A percentile compares a stretch with the other conserved stretches of the same genome.
Evolutionary conservation across 2,329 filamentous ascomycete genomes (phyloP).

Genomic region (Colletotrichum sp.): DNA sequence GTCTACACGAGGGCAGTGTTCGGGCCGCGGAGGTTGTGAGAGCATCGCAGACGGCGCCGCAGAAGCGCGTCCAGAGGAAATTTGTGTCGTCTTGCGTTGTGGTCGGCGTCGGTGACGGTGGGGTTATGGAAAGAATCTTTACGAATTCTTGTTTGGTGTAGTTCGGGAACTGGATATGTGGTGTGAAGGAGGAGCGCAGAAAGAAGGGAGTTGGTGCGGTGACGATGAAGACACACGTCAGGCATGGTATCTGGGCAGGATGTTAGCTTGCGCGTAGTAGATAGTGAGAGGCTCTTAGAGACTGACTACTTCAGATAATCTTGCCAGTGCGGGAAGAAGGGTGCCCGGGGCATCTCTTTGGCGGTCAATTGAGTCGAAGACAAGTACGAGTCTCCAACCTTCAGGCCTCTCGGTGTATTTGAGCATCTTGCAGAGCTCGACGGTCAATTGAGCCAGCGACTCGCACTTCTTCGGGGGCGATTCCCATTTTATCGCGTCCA

Average conservation of each 20-base stretch:
- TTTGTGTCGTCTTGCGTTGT: slow-evolving; percentile 59
- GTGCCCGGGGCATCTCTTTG: slow-evolving; percentile 83
- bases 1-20: slow-evolving; percentile 75
- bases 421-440: slow-evolving; percentile 73
- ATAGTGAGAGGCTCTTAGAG: slow-evolving; percentile 5
- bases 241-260: slow-evolving; percentile 70
- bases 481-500: slow-evolving; percentile 53
- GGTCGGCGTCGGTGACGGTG: slow-evolving; percentile 50
- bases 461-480: slow-evolving; percentile 72
- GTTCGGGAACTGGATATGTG: slow-evolving; percentile 79
- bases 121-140: slow-evolving; percentile 70
- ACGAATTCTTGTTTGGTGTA: slow-evolving; percentile 85
- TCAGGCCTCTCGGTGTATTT: slow-evolving; percentile 42
- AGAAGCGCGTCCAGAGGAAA: slow-evolving; percentile 82
- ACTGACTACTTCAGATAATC: slow-evolving; percentile 80
- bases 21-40: slow-evolving; percentile 81
- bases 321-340: slow-evolving; percentile 79
- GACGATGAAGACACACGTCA: slow-evolving; percentile 80
- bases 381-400: slow-evolving; percentile 73
- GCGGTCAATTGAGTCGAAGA: slow-evolving; percentile 86
- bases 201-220: slow-evolving; percentile 73
- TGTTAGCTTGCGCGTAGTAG: slow-evolving; percentile 7
- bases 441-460: slow-evolving; percentile 76
- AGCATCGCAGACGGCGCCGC: slow-evolving; percentile 85
- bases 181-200: slow-evolving; percentile 70